Evolutionary conservation across 129 eudicot species (phyloP).

Genomic region (Tanacetum coccineum): DNA sequence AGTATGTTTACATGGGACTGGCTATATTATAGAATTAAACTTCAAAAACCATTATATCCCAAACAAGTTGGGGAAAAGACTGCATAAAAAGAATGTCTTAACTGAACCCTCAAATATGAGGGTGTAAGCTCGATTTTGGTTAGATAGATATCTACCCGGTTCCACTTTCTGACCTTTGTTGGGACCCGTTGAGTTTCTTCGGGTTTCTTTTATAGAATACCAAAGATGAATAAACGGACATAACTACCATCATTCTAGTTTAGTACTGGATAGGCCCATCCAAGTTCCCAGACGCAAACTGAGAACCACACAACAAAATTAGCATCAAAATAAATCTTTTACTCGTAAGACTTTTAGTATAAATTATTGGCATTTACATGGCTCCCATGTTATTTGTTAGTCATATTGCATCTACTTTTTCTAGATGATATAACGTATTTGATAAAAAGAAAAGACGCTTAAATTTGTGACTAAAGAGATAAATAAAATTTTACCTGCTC

Average conservation of each 20-base stretch:
- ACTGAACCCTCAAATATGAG: conserved; percentile 19
- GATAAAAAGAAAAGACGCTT: neutral
- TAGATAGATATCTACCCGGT: conserved; percentile 18
- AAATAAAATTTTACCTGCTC: conserved; percentile 54
- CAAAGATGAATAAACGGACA: conserved; percentile 10
- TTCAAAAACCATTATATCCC: conserved; percentile 11
- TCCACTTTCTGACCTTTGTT: conserved; percentile 4
- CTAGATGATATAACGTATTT: too few relatives aligned
- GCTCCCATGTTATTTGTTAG: neutral
- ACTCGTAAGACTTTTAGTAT: neutral
- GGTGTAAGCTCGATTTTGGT: conserved; percentile 5
- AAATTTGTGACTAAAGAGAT: neutral
- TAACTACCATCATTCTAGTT: conserved; percentile 3
- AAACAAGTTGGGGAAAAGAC: conserved; percentile 6
- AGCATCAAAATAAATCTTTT: conserved; percentile 8
- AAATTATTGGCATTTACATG: neutral
- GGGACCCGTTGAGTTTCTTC: conserved; percentile 10
- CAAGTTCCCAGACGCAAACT: conserved; percentile 96
- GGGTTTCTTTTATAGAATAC: neutral
- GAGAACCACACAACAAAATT: conserved; percentile 19
- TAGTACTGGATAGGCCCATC: conserved; percentile 88
- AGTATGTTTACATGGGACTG: conserved; percentile 9
- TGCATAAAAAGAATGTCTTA: conserved; percentile 22
- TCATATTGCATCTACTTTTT: too few relatives aligned
- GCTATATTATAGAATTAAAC: neutral